Evolutionary conservation across 2,329 filamentous ascomycete species (phyloP).

Genomic region (Fusarium kyushuense): DNA sequence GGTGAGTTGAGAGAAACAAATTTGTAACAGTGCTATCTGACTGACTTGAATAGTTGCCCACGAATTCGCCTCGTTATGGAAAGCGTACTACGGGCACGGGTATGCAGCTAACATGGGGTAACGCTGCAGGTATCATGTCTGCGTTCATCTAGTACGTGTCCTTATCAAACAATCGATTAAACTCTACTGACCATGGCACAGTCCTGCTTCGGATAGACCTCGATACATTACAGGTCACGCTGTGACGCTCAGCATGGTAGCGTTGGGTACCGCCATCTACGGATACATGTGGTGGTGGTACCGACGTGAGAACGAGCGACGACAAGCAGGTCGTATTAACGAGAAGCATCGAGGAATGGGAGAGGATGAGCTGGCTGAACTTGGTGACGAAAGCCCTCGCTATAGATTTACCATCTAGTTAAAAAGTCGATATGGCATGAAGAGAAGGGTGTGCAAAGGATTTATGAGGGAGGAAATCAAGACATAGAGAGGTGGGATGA

Average conservation of each 20-base stretch:
- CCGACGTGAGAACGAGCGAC: slow-evolving; percentile 59
- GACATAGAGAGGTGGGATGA: neutral
- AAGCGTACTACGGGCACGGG: slow-evolving; percentile 80
- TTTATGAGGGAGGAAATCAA: neutral
- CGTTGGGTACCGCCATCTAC: slow-evolving; percentile 65
- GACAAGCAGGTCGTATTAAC: slow-evolving; percentile 55
- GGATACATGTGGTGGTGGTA: slow-evolving; percentile 67
- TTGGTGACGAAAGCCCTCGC: slow-evolving; percentile 65
- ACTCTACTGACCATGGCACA: slow-evolving; percentile 45
- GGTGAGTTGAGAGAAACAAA: slow-evolving; percentile 47
- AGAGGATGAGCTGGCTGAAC: slow-evolving; percentile 62
- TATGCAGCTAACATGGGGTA: slow-evolving; percentile 77
- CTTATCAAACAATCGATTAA: neutral
- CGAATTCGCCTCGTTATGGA: slow-evolving; percentile 79
- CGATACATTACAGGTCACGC: slow-evolving; percentile 73
- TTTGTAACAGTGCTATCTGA: neutral
- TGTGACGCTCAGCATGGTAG: slow-evolving; percentile 69
- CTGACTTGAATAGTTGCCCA: slow-evolving; percentile 59
- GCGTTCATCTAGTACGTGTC: slow-evolving; percentile 69
- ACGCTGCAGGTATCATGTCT: slow-evolving; percentile 78
- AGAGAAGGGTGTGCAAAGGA: neutral
- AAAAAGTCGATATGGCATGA: neutral
- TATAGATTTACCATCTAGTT: slow-evolving; percentile 59
- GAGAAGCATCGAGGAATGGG: slow-evolving; percentile 56
- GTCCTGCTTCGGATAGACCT: slow-evolving; percentile 62